A percentile compares a stretch with the other conserved stretches of the same genome.
Evolutionary conservation across 2,329 filamentous ascomycete species (phyloP).

Genomic region (Periconia macrospinosa): DNA sequence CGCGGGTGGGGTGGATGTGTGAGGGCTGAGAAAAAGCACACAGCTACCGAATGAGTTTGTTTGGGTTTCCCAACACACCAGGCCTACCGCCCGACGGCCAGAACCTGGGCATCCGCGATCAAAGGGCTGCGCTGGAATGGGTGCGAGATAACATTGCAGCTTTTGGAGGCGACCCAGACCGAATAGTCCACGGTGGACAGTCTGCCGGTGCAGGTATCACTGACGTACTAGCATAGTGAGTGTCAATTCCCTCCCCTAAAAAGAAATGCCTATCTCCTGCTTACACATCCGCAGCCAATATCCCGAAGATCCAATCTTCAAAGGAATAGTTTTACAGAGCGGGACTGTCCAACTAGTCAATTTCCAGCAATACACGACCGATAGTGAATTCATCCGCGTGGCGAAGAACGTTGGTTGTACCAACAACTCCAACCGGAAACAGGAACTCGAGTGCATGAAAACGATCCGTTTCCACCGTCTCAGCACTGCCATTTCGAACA

Average conservation of each 20-base stretch:
- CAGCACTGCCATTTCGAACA: constrained; percentile 23
- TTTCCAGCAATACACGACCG: neutral
- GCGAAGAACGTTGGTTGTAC: constrained; percentile 7
- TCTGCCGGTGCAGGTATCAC: constrained; percentile 35
- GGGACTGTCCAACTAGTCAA: constrained; percentile 1
- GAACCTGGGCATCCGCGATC: constrained; percentile 41
- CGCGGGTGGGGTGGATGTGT: no score
- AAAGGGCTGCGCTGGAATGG: constrained; percentile 37
- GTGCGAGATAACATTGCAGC: constrained; percentile 38
- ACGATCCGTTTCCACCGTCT: constrained; percentile 40
- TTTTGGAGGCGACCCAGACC: constrained; percentile 21
- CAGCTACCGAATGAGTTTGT: constrained; percentile 36
- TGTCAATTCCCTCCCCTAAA: no score
- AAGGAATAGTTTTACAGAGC: constrained; percentile 43
- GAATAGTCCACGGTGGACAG: constrained; percentile 38
- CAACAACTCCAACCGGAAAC: neutral
- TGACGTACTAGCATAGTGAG: constrained; percentile 49
- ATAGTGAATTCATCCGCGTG: constrained; percentile 10
- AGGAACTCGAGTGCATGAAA: constrained; percentile 14
- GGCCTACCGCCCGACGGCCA: constrained; percentile 19
- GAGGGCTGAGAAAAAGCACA: no score
- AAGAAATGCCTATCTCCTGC: no score
- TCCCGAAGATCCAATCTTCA: constrained; percentile 48
- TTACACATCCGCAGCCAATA: constrained; percentile 30
- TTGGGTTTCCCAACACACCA: constrained; percentile 34